These are phyloP conservation scores for Fusarium sp. DNA, from an alignment of 2,329 filamentous ascomycete species.

Conservation along the genomic window DNA sequence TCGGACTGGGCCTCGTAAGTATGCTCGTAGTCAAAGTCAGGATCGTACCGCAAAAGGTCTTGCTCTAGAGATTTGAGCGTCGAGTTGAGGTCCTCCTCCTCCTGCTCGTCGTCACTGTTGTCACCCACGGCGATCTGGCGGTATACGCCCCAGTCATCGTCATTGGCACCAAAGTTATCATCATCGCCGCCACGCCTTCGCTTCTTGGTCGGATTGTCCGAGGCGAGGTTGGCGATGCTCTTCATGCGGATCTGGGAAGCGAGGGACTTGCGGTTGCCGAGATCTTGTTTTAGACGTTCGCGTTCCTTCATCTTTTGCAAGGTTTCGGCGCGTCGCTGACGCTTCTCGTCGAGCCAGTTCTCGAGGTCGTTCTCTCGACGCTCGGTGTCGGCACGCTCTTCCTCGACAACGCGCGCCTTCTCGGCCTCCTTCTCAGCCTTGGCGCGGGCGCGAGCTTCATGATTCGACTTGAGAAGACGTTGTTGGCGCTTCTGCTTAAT, in stretches of 20 bases:
- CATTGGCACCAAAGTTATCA: constrained; percentile 95
- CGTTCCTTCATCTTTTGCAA: constrained; percentile 91
- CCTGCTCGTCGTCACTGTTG: constrained; percentile 85
- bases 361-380: constrained; percentile 85
- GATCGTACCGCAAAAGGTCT: constrained; percentile 86
- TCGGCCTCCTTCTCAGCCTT: constrained; percentile 96
- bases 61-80: constrained; percentile 80
- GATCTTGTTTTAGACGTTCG: constrained; percentile 89
- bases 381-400: constrained; percentile 84
- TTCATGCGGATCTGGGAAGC: constrained; percentile 99
- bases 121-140: constrained; percentile 88
- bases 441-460: constrained; percentile 90
- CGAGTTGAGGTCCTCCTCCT: constrained; percentile 84
- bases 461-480: constrained; percentile 90
- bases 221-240: constrained; percentile 92
- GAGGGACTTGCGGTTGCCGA: constrained; percentile 95
- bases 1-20: constrained; percentile 92
- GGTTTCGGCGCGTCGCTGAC: constrained; percentile 73
- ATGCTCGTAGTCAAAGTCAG: constrained; percentile 88
- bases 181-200: constrained; percentile 88
- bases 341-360: constrained; percentile 84
- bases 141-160: constrained; percentile 98
- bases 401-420: constrained; percentile 82
- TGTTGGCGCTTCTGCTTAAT: constrained; percentile 94
- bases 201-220: constrained; percentile 86